A percentile compares a stretch with the other conserved stretches of the same genome.
Conservation (phyloP, 305 asterid species). For the Solanum aculeatissimum region DNA sequence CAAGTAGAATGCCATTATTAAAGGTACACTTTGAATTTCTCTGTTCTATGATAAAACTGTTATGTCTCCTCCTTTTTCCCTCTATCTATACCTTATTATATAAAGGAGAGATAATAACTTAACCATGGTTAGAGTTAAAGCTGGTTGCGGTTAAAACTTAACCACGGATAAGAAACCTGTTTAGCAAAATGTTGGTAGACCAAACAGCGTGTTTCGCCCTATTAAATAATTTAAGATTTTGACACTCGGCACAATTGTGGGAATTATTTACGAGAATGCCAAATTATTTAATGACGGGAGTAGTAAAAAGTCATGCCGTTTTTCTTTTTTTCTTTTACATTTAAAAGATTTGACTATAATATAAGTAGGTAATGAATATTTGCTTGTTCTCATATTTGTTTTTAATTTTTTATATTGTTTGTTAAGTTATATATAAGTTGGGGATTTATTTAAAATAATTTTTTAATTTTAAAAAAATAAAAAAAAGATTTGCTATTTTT, state of each 20-base stretch:
- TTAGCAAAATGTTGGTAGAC: not conserved
- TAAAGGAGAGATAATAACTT: not conserved
- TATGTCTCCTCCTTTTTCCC: not conserved
- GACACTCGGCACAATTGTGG: not conserved
- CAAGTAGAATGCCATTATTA: conserved; percentile 16
- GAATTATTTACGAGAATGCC: not conserved
- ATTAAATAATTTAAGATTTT: not conserved
- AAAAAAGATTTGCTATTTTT: too few species aligned
- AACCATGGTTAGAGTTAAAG: not conserved
- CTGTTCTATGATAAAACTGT: not conserved
- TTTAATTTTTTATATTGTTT: too few species aligned
- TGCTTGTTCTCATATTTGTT: not conserved
- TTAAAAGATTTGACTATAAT: not conserved
- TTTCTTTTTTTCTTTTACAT: not conserved
- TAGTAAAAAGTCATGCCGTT: not conserved
- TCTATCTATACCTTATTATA: not conserved
- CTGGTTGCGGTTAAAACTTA: not conserved
- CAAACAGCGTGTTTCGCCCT: not conserved
- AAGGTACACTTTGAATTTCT: not conserved
- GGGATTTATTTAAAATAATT: too few species aligned
- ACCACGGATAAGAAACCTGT: not conserved
- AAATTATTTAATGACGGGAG: not conserved
- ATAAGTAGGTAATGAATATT: not conserved
- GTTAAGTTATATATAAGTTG: too few species aligned
- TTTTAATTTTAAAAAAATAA: too few species aligned